phyloP scores from a whole-genome alignment of 768 basidiomycete genomes.

The Coprinopsis sp. region DNA sequence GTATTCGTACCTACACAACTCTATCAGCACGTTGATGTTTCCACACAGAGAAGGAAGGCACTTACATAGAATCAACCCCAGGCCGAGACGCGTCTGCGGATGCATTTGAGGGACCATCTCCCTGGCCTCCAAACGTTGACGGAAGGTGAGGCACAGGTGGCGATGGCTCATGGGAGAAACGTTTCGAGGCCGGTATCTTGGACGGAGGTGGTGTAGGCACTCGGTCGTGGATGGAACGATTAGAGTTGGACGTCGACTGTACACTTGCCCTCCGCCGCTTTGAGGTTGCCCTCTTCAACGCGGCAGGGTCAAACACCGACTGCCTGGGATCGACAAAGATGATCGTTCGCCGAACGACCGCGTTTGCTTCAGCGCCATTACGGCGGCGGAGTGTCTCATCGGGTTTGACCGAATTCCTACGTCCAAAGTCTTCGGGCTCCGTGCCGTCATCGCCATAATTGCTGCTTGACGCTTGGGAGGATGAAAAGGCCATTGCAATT shows the following conservation, averaged over 20 bases:
- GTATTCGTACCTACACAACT: conserved; percentile 63
- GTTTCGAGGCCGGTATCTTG: conserved; percentile 43
- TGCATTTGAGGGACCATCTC: too few species aligned
- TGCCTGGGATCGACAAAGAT: conserved; percentile 66
- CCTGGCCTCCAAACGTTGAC: conserved; percentile 40
- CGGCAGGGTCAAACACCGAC: conserved; percentile 52
- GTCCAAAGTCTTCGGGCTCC: conserved; percentile 13
- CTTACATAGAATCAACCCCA: conserved; percentile 83
- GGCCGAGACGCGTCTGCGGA: too few species aligned
- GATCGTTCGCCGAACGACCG: conserved; percentile 73
- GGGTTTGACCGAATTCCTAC: conserved; percentile 22
- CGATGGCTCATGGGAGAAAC: conserved; percentile 62
- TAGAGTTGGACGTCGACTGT: conserved; percentile 54
- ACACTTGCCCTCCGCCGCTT: conserved; percentile 63
- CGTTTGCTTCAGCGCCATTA: conserved; percentile 36
- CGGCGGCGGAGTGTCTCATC: conserved; percentile 37
- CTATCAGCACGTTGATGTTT: conserved; percentile 21
- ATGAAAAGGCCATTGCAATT: conserved; percentile 14
- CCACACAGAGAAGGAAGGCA: conserved; percentile 16
- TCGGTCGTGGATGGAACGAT: conserved; percentile 74
- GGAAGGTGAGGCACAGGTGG: conserved; percentile 70
- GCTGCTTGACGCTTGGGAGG: conserved; percentile 11
- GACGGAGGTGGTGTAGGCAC: conserved; percentile 85
- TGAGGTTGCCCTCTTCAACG: conserved; percentile 51
- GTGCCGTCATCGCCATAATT: conserved; percentile 14